A percentile compares a stretch with the other conserved stretches of the same genome.
phyloP scores from a whole-genome alignment of 2,329 filamentous ascomycete species.

The Aspergillus tamarii region DNA sequence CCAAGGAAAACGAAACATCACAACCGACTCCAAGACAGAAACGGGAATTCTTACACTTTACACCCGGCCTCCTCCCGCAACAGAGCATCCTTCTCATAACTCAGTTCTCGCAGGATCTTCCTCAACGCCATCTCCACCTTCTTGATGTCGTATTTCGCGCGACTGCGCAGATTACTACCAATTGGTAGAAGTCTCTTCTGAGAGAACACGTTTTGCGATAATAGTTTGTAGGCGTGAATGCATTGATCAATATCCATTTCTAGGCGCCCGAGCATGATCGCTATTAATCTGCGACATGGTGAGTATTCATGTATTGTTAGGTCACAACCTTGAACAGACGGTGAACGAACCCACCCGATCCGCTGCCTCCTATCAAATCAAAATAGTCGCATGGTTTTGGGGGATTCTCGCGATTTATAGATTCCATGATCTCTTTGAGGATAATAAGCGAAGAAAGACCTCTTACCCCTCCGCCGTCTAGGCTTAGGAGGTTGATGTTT shows the following conservation, averaged over 20 bases:
- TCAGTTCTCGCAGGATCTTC: slow-evolving; percentile 26
- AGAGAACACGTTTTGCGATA: slow-evolving; percentile 43
- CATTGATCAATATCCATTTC: slow-evolving; percentile 50
- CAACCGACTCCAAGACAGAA: background rate
- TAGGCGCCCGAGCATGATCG: slow-evolving; percentile 53
- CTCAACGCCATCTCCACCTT: slow-evolving; percentile 36
- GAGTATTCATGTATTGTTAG: background rate
- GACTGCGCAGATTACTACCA: slow-evolving; percentile 12
- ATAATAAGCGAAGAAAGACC: slow-evolving; percentile 44
- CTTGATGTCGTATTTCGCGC: slow-evolving; percentile 35
- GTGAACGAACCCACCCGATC: slow-evolving; percentile 39
- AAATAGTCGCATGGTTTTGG: slow-evolving; percentile 43
- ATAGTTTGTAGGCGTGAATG: slow-evolving; percentile 44
- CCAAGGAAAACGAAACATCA: background rate
- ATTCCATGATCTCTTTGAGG: slow-evolving; percentile 38
- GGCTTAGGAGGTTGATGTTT: slow-evolving; percentile 25
- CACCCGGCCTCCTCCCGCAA: slow-evolving; percentile 30
- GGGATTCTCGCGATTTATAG: slow-evolving; percentile 29
- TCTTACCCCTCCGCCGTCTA: slow-evolving; percentile 47
- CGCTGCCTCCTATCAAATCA: slow-evolving; percentile 46
- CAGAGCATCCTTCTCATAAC: slow-evolving; percentile 28
- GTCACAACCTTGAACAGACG: no score
- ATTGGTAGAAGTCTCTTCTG: slow-evolving; percentile 27
- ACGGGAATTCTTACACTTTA: slow-evolving; percentile 26
- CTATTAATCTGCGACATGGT: slow-evolving; percentile 43